Conservation (phyloP, 805 yeast genomes). For the Scheffersomyces stipitis region DNA sequence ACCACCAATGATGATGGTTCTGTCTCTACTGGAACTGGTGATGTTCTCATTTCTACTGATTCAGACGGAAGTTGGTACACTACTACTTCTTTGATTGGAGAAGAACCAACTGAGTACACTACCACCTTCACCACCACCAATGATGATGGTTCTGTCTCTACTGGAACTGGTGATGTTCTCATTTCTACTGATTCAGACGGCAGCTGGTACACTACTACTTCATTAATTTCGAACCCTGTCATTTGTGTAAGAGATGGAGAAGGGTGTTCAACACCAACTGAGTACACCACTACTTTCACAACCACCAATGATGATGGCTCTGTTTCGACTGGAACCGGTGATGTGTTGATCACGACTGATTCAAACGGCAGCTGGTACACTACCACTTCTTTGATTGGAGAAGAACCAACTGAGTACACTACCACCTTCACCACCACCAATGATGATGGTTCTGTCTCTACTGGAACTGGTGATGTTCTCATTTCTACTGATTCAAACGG, state of each 20-base stretch:
- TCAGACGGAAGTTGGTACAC: constrained; percentile 14
- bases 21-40: constrained; percentile 16
- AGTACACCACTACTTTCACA: constrained; percentile 7
- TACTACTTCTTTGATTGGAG: constrained; percentile 10
- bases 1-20: constrained; percentile 14
- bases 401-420: constrained; percentile 11
- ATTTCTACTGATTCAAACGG: constrained; percentile 17
- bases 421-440: constrained; percentile 16
- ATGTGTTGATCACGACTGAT: constrained; percentile 7
- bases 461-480: constrained; percentile 17
- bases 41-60: constrained; percentile 15
- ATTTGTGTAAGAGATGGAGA: background rate
- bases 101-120: no score
- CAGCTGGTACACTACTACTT: background rate
- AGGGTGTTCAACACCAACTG: no score
- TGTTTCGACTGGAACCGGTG: constrained; percentile 3
- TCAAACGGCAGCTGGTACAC: no score
- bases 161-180: constrained; percentile 10
- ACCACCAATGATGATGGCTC: constrained; percentile 2
- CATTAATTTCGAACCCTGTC: background rate
- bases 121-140: constrained; percentile 12
- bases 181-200: background rate
- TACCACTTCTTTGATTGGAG: no score
- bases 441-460: constrained; percentile 12
- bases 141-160: constrained; percentile 12